These are phyloP conservation scores for Iris macrosiphon DNA, from an alignment of 106 monocot species.

Conservation along the genomic window DNA sequence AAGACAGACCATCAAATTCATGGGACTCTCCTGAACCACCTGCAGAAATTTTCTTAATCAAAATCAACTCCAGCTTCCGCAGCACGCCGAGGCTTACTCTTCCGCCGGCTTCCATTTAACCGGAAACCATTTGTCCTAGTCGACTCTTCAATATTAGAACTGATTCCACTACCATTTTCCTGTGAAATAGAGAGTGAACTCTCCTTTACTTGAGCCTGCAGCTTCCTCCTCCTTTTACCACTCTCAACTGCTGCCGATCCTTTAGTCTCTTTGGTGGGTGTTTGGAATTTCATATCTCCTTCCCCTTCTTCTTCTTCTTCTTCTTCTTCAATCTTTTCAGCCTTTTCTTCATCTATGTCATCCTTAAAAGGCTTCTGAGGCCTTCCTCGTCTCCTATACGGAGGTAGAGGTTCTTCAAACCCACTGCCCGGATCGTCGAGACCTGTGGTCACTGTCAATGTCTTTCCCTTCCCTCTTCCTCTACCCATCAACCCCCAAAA, in stretches of 20 bases:
- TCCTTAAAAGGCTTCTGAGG: slow-evolving; percentile 50
- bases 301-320: slow-evolving; percentile 5
- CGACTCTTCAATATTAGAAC: slow-evolving; percentile 15
- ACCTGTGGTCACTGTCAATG: slow-evolving; percentile 22
- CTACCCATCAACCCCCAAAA: slow-evolving; percentile 44
- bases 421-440: slow-evolving; percentile 38
- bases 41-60: too few species aligned
- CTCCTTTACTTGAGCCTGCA: too few species aligned
- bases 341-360: slow-evolving; percentile 34
- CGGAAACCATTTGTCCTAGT: slow-evolving; percentile 35
- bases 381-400: slow-evolving; percentile 51
- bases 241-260: slow-evolving; percentile 8
- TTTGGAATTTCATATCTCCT: slow-evolving; percentile 5
- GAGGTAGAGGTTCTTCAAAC: slow-evolving; percentile 32
- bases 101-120: slow-evolving; percentile 38
- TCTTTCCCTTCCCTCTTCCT: slow-evolving; percentile 76
- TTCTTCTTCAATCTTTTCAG: slow-evolving; percentile 17
- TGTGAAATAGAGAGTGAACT: slow-evolving; percentile 16
- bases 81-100: slow-evolving; percentile 55
- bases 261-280: slow-evolving; percentile 15
- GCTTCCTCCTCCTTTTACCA: slow-evolving; percentile 31
- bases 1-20: too few species aligned
- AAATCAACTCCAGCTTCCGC: slow-evolving; percentile 66
- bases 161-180: slow-evolving; percentile 9
- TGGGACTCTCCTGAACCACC: too few species aligned